A percentile compares a stretch with the other conserved stretches of the same genome.
These are phyloP conservation scores for Torulaspora delbrueckii DNA, from an alignment of 805 yeast genomes.

Conservation along the genomic window DNA sequence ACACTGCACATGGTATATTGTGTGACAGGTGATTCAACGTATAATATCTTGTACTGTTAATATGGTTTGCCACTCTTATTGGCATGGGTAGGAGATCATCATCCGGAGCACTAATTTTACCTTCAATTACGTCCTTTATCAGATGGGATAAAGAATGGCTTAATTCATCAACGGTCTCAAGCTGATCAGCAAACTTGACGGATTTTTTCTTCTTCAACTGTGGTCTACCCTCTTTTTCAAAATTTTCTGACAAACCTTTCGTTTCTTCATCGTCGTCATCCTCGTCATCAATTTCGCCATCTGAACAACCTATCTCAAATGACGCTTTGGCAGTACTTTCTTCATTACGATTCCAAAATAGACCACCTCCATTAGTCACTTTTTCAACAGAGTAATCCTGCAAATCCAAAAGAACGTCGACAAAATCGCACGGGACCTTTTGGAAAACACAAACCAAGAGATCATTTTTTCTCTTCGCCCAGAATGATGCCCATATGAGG, in stretches of 20 bases:
- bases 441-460: slow-evolving; percentile 80
- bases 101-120: slow-evolving; percentile 22
- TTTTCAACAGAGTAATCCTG: slow-evolving; percentile 28
- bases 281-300: not conserved
- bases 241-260: not conserved
- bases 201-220: slow-evolving; percentile 14
- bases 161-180: slow-evolving; percentile 22
- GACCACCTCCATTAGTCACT: slow-evolving; percentile 25
- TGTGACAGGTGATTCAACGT: slow-evolving; percentile 46
- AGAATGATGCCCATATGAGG: slow-evolving; percentile 78
- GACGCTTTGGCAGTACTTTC: not conserved
- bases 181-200: slow-evolving; percentile 30
- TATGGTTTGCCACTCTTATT: slow-evolving; percentile 39
- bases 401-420: slow-evolving; percentile 47
- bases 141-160: slow-evolving; percentile 28
- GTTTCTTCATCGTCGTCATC: slow-evolving; percentile 1
- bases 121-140: slow-evolving; percentile 29
- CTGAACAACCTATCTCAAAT: slow-evolving; percentile 60
- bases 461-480: slow-evolving; percentile 77
- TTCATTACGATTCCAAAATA: slow-evolving; percentile 13
- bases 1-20: slow-evolving; percentile 68
- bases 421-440: slow-evolving; percentile 70
- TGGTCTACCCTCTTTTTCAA: not conserved
- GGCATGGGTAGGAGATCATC: slow-evolving; percentile 32
- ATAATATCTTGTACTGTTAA: slow-evolving; percentile 60